Percentiles rank a stretch among this genome's conserved stretches.
phyloP scores from a whole-genome alignment of 75 land plant genomes.

The Sequoia sempervirens region DNA sequence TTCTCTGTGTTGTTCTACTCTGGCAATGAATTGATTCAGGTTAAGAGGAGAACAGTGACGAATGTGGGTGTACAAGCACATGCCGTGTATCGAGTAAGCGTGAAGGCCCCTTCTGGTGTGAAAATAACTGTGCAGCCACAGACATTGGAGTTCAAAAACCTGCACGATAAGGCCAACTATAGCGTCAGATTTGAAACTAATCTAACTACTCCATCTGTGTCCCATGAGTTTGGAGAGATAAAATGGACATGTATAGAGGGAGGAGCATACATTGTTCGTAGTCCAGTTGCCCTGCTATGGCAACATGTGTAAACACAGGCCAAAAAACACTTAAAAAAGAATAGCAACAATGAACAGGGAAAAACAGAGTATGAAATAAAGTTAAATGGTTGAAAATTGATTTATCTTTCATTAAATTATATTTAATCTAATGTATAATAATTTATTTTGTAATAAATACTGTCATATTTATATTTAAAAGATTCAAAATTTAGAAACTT shows the following conservation, averaged over 20 bases:
- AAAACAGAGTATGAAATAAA: no score
- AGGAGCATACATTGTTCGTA: slow-evolving; percentile 44
- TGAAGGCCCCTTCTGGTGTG: slow-evolving; percentile 14
- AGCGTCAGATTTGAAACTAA: slow-evolving; percentile 35
- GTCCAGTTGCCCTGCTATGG: slow-evolving; percentile 34
- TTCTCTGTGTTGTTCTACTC: slow-evolving; percentile 17
- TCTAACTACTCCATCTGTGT: neutral
- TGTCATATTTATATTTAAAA: no score
- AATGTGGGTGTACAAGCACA: slow-evolving; percentile 30
- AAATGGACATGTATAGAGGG: slow-evolving; percentile 31
- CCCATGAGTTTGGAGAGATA: slow-evolving; percentile 15
- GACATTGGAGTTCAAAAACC: no score
- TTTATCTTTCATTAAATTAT: no score
- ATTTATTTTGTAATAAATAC: no score
- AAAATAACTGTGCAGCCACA: slow-evolving; percentile 9
- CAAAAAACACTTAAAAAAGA: no score
- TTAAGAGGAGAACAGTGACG: slow-evolving; percentile 25
- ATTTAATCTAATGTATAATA: no score
- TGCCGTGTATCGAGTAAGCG: slow-evolving; percentile 24
- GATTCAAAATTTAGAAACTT: no score
- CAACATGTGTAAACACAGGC: neutral
- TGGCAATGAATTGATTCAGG: neutral
- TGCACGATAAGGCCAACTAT: slow-evolving; percentile 15
- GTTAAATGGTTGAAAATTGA: no score
- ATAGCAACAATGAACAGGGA: no score